Evolutionary conservation across 2,329 filamentous ascomycete genomes (phyloP).

Genomic region (Acarospora socialis): DNA sequence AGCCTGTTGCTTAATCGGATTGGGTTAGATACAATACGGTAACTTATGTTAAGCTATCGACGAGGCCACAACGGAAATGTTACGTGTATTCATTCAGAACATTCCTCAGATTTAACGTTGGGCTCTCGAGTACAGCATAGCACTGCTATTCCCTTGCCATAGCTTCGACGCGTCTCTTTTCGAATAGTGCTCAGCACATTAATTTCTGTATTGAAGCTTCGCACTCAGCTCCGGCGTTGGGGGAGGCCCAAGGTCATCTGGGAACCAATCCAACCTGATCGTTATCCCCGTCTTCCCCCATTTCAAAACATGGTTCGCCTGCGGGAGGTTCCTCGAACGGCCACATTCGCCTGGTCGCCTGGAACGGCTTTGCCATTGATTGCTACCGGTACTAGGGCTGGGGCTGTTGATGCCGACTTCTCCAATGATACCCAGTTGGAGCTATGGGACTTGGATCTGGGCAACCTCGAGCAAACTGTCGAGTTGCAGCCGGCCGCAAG

Average conservation of each 20-base stretch:
- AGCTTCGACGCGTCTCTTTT: no score
- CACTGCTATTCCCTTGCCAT: no score
- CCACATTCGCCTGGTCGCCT: slow-evolving; percentile 93
- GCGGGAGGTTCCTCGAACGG: slow-evolving; percentile 90
- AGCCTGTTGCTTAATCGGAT: no score
- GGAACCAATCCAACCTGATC: slow-evolving; percentile 15
- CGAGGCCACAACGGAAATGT: no score
- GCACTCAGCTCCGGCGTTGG: background rate
- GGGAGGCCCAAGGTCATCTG: slow-evolving; percentile 1
- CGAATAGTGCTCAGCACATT: no score
- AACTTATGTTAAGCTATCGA: no score
- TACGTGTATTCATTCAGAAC: no score
- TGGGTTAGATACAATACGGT: no score
- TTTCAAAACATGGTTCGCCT: slow-evolving; percentile 68
- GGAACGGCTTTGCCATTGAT: slow-evolving; percentile 64
- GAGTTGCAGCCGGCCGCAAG: slow-evolving; percentile 78
- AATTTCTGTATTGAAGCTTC: background rate
- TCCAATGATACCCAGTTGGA: slow-evolving; percentile 94
- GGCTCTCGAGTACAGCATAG: no score
- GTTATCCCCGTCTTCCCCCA: slow-evolving; percentile 13
- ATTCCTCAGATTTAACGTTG: no score
- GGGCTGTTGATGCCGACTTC: slow-evolving; percentile 92
- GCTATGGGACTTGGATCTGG: slow-evolving; percentile 84
- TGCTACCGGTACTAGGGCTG: slow-evolving; percentile 85
- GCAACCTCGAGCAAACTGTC: slow-evolving; percentile 57